These are phyloP conservation scores for Crepidotus variabilis DNA, from an alignment of 768 basidiomycete genomes.

Conservation along the genomic window DNA sequence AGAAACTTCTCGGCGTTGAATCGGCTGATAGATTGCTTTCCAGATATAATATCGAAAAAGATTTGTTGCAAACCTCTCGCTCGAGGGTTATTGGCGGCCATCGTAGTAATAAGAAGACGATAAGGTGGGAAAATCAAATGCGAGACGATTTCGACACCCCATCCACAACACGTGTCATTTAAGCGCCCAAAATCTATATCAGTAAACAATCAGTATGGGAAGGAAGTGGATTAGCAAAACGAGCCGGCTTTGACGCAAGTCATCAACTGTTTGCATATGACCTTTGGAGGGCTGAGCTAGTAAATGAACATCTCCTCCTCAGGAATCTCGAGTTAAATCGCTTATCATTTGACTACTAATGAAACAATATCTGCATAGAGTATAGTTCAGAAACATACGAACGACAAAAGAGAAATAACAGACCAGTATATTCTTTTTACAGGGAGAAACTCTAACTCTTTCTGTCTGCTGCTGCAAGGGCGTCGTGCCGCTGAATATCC, in stretches of 20 bases:
- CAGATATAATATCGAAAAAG: background rate
- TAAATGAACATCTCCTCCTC: too few species aligned
- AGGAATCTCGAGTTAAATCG: background rate
- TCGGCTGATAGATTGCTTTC: background rate
- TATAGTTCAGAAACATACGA: too few species aligned
- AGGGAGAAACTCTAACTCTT: too few species aligned
- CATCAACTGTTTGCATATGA: too few species aligned
- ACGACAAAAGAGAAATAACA: too few species aligned
- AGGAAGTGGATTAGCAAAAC: background rate
- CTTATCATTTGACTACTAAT: background rate
- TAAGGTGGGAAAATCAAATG: background rate
- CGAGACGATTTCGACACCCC: background rate
- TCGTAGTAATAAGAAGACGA: background rate
- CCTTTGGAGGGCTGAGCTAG: too few species aligned
- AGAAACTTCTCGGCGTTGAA: background rate
- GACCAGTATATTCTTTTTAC: too few species aligned
- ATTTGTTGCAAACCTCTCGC: background rate
- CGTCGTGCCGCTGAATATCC: constrained; percentile 75
- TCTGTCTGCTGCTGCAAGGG: constrained; percentile 36
- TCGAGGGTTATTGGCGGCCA: background rate
- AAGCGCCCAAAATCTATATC: constrained; percentile 2
- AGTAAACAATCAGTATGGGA: background rate
- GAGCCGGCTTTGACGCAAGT: background rate
- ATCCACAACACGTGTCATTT: background rate
- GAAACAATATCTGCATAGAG: too few species aligned